These are phyloP conservation scores for Emydomyces testavorans DNA, from an alignment of 2,329 filamentous ascomycete species.

Conservation along the genomic window DNA sequence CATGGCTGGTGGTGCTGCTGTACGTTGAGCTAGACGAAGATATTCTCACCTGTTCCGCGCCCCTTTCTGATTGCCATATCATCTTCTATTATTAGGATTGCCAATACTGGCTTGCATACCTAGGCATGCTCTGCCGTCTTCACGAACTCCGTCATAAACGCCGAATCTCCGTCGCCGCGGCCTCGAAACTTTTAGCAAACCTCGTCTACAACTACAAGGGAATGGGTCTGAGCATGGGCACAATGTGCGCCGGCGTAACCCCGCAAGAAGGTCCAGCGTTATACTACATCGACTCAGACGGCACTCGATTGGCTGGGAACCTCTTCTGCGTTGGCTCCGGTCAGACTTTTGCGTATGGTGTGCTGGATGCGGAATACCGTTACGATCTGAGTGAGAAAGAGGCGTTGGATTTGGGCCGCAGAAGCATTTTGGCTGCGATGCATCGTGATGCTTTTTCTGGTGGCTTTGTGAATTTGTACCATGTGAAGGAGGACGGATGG, in stretches of 20 bases:
- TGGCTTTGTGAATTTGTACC: constrained; percentile 97
- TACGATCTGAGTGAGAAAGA: constrained; percentile 82
- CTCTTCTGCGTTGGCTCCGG: constrained; percentile 96
- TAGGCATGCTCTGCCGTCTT: constrained; percentile 97
- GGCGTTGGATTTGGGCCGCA: constrained; percentile 76
- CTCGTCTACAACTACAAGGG: constrained; percentile 98
- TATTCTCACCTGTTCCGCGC: no score
- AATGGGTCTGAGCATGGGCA: constrained; percentile 97
- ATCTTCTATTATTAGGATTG: constrained; percentile 53
- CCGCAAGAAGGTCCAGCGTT: constrained; percentile 83
- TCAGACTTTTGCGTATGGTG: constrained; percentile 97
- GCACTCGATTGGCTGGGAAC: constrained; percentile 83
- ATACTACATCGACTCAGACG: constrained; percentile 98
- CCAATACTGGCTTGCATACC: constrained; percentile 98
- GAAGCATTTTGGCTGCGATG: constrained; percentile 90
- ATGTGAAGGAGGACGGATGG: constrained; percentile 98
- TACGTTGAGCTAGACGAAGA: constrained; percentile 33
- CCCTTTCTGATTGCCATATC: not conserved
- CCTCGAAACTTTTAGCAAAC: constrained; percentile 97
- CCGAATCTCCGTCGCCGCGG: constrained; percentile 92
- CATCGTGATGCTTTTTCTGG: constrained; percentile 98
- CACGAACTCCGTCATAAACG: constrained; percentile 99
- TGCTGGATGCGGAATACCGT: constrained; percentile 86
- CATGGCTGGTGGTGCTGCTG: constrained; percentile 94
- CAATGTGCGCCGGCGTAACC: constrained; percentile 96